Percentiles rank a stretch among this genome's conserved stretches.
phyloP scores from a whole-genome alignment of 768 basidiomycete genomes.

The Mrakia hoshinonis region DNA sequence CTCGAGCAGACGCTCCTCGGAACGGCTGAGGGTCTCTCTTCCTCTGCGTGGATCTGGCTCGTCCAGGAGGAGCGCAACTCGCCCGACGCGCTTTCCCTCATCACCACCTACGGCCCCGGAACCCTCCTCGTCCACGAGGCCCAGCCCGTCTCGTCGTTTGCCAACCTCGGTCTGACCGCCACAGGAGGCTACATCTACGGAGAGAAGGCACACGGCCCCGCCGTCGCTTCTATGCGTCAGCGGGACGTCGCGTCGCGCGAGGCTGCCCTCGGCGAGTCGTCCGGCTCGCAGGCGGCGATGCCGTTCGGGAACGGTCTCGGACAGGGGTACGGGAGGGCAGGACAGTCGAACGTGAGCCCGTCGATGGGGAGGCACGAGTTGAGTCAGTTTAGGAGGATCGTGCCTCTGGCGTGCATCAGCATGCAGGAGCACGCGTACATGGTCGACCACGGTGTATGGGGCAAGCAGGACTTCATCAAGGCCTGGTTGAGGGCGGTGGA shows the following conservation, averaged over 20 bases:
- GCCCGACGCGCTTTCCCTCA: conserved; percentile 20
- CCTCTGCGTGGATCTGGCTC: conserved; percentile 28
- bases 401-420: conserved; percentile 20
- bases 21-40: conserved; percentile 18
- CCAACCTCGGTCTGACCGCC: conserved; percentile 1
- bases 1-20: conserved; percentile 28
- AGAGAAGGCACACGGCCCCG: background rate
- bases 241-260: background rate
- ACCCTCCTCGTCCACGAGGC: conserved; percentile 27
- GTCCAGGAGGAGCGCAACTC: conserved; percentile 25
- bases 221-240: background rate
- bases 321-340: background rate
- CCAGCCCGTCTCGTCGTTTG: background rate
- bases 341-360: background rate
- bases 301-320: background rate
- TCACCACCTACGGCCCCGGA: conserved; percentile 20
- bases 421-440: conserved; percentile 28
- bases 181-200: conserved; percentile 4
- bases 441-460: conserved; percentile 29
- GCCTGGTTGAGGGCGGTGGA: conserved; percentile 27
- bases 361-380: too few species aligned
- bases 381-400: background rate
- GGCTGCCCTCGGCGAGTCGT: background rate
- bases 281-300: background rate
- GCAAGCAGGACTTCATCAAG: conserved; percentile 26